Percentiles rank a stretch among this genome's conserved stretches.
Evolutionary conservation across 371 early-diverging fungal species (phyloP).

Genomic region (Apophysomyces variabilis): DNA sequence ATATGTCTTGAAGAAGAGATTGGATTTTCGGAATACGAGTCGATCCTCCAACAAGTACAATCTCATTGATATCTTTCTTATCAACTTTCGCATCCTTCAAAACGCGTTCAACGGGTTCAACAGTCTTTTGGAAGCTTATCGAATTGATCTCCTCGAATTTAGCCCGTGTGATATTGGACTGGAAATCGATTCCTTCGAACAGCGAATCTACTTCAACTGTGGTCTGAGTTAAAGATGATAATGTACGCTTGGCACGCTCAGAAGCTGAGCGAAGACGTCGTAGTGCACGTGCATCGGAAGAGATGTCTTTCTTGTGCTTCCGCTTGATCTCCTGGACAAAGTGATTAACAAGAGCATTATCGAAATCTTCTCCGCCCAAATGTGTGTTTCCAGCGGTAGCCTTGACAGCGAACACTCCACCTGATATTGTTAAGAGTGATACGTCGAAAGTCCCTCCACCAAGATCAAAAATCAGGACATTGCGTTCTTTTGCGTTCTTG

Average conservation of each 20-base stretch:
- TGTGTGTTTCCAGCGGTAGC: conserved; percentile 97
- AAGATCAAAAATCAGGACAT: conserved; percentile 93
- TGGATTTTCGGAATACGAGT: conserved; percentile 99
- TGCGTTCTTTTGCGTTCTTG: conserved; percentile 55
- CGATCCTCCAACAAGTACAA: conserved; percentile 99
- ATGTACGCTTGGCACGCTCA: conserved; percentile 96
- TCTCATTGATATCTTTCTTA: conserved; percentile 91
- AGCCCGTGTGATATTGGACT: conserved; percentile 91
- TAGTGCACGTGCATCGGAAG: conserved; percentile 84
- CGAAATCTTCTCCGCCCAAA: conserved; percentile 98
- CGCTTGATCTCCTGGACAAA: conserved; percentile 87
- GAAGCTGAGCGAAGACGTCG: conserved; percentile 93
- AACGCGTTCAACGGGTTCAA: conserved; percentile 82
- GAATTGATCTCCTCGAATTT: conserved; percentile 94
- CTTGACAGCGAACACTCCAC: conserved; percentile 93
- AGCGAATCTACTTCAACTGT: conserved; percentile 91
- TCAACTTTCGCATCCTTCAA: conserved; percentile 93
- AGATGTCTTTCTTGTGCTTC: conserved; percentile 78
- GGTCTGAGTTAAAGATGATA: conserved; percentile 85
- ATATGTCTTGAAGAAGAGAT: conserved; percentile 94
- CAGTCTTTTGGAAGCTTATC: conserved; percentile 78
- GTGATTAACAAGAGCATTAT: conserved; percentile 83
- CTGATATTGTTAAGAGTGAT: conserved; percentile 88
- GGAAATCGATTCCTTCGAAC: conserved; percentile 86
- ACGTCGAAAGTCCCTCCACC: conserved; percentile 98